Conservation (phyloP, 2,329 filamentous ascomycete species). For the Pseudocercospora cruenta region DNA sequence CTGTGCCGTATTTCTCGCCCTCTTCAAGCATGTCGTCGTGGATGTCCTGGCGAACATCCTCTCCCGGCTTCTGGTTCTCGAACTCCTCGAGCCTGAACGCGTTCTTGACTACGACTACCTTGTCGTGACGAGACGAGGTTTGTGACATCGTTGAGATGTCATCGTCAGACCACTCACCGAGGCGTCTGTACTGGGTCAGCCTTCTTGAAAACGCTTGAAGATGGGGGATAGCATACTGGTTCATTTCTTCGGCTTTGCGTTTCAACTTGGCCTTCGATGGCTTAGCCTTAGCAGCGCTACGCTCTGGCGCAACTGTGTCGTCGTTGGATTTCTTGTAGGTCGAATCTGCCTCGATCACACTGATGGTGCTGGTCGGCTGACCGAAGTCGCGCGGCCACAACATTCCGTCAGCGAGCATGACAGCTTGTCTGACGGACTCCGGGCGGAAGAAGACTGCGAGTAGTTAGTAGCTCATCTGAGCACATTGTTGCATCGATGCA, state of each 20-base stretch:
- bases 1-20: slow-evolving; percentile 80
- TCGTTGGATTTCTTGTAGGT: slow-evolving; percentile 90
- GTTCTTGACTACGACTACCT: slow-evolving; percentile 83
- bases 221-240: slow-evolving; percentile 52
- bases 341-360: slow-evolving; percentile 79
- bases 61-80: slow-evolving; percentile 67
- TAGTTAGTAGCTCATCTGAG: slow-evolving; percentile 1
- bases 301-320: slow-evolving; percentile 43
- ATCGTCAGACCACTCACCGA: slow-evolving; percentile 93
- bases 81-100: slow-evolving; percentile 91
- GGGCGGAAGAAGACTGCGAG: slow-evolving; percentile 81
- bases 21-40: slow-evolving; percentile 93
- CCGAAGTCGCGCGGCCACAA: slow-evolving; percentile 71
- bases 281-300: slow-evolving; percentile 39
- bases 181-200: slow-evolving; percentile 61
- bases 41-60: slow-evolving; percentile 81
- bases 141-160: slow-evolving; percentile 62
- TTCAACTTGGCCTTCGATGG: slow-evolving; percentile 74
- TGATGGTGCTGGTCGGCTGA: slow-evolving; percentile 52
- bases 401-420: slow-evolving; percentile 78
- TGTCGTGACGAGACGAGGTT: slow-evolving; percentile 65
- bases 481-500: background rate
- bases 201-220: background rate
- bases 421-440: slow-evolving; percentile 85
- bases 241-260: slow-evolving; percentile 85